Evolutionary conservation across 164 flowering plant genomes (phyloP).

Genomic region (Santalum album): DNA sequence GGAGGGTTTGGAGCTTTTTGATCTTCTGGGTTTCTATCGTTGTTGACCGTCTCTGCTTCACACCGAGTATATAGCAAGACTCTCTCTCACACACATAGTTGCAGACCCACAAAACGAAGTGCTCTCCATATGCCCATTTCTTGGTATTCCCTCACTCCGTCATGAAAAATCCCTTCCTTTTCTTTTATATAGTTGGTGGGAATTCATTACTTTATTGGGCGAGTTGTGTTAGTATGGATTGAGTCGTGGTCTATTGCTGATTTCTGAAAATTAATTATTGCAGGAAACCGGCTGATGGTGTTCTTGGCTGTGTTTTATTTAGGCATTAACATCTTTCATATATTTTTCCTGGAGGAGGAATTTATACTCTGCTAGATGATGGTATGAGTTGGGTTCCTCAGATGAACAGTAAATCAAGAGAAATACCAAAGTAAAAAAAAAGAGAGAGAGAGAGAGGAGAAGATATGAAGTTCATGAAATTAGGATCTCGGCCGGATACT

Average conservation of each 20-base stretch:
- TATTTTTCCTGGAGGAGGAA: too few relatives aligned
- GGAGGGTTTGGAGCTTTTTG: slow-evolving; percentile 11
- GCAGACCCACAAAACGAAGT: slow-evolving; percentile 10
- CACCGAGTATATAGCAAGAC: slow-evolving; percentile 10
- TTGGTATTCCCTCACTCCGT: slow-evolving; percentile 8
- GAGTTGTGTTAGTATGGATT: too few relatives aligned
- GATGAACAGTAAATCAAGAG: neutral
- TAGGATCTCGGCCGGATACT: slow-evolving; percentile 93
- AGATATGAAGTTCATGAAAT: slow-evolving; percentile 97
- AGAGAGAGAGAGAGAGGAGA: too few relatives aligned
- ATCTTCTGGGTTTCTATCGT: slow-evolving; percentile 12
- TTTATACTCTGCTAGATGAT: too few relatives aligned
- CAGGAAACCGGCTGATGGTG: slow-evolving; percentile 3
- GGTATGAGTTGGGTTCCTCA: slow-evolving; percentile 6
- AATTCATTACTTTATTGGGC: too few relatives aligned
- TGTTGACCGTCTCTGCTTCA: slow-evolving; percentile 10
- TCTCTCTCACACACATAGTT: too few relatives aligned
- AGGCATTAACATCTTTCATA: too few relatives aligned
- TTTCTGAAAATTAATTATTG: slow-evolving; percentile 2
- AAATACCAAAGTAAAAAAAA: neutral
- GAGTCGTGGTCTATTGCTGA: neutral
- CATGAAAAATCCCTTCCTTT: slow-evolving; percentile 3
- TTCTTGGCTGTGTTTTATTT: slow-evolving; percentile 1
- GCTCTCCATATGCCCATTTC: slow-evolving; percentile 9
- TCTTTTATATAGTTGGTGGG: too few relatives aligned